Percentiles rank a stretch among this genome's conserved stretches.
These are phyloP conservation scores for Erodium trifolium DNA, from an alignment of 441 rosid genomes.

Conservation along the genomic window DNA sequence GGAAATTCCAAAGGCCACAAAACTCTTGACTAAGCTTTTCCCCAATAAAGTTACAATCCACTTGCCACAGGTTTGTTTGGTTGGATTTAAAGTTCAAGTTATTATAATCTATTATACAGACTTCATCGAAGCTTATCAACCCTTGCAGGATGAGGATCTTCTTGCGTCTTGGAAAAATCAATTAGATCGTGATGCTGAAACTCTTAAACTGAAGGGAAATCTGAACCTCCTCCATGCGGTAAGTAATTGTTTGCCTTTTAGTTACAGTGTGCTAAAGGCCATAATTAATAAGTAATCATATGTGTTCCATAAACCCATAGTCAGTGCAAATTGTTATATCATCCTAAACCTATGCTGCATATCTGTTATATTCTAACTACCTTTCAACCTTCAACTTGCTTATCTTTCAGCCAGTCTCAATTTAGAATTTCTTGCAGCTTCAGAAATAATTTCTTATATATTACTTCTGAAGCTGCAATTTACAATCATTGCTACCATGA, in stretches of 20 bases:
- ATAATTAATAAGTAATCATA: neutral
- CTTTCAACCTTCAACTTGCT: neutral
- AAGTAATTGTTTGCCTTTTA: slow-evolving; percentile 26
- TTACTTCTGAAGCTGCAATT: neutral
- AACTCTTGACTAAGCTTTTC: slow-evolving; percentile 81
- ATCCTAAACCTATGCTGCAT: slow-evolving; percentile 1
- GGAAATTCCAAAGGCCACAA: slow-evolving; percentile 77
- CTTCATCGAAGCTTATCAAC: slow-evolving; percentile 10
- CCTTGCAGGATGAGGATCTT: slow-evolving; percentile 71
- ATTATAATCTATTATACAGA: neutral
- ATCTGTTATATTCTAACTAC: neutral
- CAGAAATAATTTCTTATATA: neutral
- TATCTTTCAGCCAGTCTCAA: neutral
- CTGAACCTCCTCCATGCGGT: slow-evolving; percentile 56
- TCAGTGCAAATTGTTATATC: neutral
- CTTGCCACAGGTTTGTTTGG: slow-evolving; percentile 69
- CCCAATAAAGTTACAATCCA: slow-evolving; percentile 94
- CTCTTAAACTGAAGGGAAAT: slow-evolving; percentile 77
- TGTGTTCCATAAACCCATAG: neutral
- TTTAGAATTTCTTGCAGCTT: neutral
- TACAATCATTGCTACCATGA: neutral
- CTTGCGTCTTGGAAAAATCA: slow-evolving; percentile 94
- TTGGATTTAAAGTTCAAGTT: slow-evolving; percentile 10
- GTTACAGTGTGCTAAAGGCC: neutral
- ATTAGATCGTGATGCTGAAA: slow-evolving; percentile 85